Evolutionary conservation across 129 eudicot genomes (phyloP).

Genomic region (Artemisia argyi): DNA sequence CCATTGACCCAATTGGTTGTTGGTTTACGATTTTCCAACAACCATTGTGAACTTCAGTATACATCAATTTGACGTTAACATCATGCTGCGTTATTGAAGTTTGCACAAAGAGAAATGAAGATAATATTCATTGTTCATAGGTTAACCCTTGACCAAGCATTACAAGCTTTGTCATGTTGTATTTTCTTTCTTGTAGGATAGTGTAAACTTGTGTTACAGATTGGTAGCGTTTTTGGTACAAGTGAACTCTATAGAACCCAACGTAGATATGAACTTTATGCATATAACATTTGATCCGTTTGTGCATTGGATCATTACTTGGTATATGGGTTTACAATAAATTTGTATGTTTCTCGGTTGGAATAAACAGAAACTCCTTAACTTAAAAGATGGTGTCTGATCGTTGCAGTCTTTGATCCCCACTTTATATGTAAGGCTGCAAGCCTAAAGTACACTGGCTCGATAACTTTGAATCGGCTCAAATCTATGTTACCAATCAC

Average conservation of each 20-base stretch:
- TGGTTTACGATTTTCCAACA: conserved; percentile 7
- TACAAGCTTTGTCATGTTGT: conserved; percentile 21
- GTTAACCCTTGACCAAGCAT: conserved; percentile 28
- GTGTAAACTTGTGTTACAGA: conserved; percentile 5
- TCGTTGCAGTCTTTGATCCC: no score
- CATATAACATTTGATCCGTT: background rate
- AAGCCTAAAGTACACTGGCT: no score
- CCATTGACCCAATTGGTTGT: conserved; percentile 17
- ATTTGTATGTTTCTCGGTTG: background rate
- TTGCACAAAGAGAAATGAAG: conserved; percentile 17
- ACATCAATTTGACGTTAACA: conserved; percentile 1
- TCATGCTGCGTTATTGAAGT: conserved; percentile 10
- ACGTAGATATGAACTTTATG: conserved; percentile 25
- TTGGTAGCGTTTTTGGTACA: conserved; percentile 1
- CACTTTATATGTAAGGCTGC: no score
- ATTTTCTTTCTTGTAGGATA: conserved; percentile 24
- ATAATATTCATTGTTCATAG: conserved; percentile 22
- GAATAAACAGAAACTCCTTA: no score
- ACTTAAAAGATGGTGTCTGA: no score
- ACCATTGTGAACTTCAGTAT: background rate
- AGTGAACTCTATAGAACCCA: conserved; percentile 10
- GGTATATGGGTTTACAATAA: conserved; percentile 16
- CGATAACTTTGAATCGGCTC: no score
- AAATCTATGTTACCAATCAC: no score
- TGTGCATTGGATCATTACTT: background rate